Percentiles rank a stretch among this genome's conserved stretches.
phyloP scores from a whole-genome alignment of 306 rosid genomes.

The Castanea sativa region DNA sequence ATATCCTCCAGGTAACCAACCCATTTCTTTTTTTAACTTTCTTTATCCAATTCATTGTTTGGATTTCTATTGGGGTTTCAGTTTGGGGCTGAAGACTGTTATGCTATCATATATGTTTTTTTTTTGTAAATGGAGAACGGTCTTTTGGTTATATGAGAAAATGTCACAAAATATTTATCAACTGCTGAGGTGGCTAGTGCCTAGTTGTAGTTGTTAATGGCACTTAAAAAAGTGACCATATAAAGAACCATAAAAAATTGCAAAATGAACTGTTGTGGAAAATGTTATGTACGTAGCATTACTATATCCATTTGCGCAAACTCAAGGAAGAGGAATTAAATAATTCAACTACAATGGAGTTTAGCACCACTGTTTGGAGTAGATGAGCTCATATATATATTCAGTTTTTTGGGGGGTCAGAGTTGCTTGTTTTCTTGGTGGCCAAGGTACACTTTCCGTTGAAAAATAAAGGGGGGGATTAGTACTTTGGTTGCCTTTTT shows the following conservation, averaged over 20 bases:
- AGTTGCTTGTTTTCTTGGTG: neutral
- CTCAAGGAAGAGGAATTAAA: neutral
- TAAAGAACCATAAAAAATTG: too few species aligned
- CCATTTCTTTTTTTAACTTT: neutral
- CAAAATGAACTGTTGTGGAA: too few species aligned
- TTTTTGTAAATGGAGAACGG: neutral
- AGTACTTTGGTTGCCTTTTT: neutral
- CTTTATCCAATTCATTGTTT: neutral
- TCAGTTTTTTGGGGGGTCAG: neutral
- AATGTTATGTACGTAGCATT: too few species aligned
- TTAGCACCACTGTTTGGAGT: neutral
- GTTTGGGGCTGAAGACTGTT: neutral
- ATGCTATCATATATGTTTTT: too few species aligned
- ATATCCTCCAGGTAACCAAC: slow-evolving; percentile 56
- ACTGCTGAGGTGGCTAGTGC: too few species aligned
- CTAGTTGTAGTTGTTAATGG: too few species aligned
- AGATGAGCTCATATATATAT: neutral
- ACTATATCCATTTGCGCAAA: neutral
- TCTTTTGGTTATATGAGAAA: slow-evolving; percentile 11
- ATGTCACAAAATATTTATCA: too few species aligned
- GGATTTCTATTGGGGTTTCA: slow-evolving; percentile 5
- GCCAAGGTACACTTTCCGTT: neutral
- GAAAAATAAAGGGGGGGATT: neutral
- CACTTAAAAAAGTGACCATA: too few species aligned
- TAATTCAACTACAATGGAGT: neutral